Evolutionary conservation across 2,329 filamentous ascomycete species (phyloP).

Genomic region (Diplodia scrobiculata): DNA sequence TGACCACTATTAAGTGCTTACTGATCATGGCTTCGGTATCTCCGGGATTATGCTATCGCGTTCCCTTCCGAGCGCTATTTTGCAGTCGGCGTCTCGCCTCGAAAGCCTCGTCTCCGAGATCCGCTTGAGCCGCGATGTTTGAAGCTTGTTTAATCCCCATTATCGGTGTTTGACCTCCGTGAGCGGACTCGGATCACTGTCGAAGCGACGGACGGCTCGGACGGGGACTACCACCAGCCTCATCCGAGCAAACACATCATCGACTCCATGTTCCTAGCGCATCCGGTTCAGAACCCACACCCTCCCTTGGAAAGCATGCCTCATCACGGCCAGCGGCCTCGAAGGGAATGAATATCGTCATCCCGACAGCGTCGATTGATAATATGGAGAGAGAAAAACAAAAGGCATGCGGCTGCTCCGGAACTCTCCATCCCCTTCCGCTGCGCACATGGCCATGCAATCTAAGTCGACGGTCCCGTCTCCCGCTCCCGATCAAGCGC

Average conservation of each 20-base stretch:
- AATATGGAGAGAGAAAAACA: background rate
- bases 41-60: conserved; percentile 16
- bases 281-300: background rate
- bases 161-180: background rate
- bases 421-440: background rate
- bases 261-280: background rate
- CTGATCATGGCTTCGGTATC: conserved; percentile 10
- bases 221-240: background rate
- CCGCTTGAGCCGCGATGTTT: background rate
- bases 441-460: background rate
- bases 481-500: background rate
- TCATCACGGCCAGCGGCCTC: background rate
- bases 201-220: background rate
- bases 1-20: background rate
- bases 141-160: background rate
- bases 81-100: no score
- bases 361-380: background rate
- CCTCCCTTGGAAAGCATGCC: background rate
- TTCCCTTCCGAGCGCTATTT: background rate
- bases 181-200: background rate
- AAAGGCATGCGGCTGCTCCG: conserved; percentile 2
- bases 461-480: background rate
- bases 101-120: background rate
- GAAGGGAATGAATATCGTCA: background rate
- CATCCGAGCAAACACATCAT: background rate